Percentiles rank a stretch among this genome's conserved stretches.
Evolutionary conservation across 2,329 filamentous ascomycete species (phyloP).

Genomic region (Sporothrix variecibatus): DNA sequence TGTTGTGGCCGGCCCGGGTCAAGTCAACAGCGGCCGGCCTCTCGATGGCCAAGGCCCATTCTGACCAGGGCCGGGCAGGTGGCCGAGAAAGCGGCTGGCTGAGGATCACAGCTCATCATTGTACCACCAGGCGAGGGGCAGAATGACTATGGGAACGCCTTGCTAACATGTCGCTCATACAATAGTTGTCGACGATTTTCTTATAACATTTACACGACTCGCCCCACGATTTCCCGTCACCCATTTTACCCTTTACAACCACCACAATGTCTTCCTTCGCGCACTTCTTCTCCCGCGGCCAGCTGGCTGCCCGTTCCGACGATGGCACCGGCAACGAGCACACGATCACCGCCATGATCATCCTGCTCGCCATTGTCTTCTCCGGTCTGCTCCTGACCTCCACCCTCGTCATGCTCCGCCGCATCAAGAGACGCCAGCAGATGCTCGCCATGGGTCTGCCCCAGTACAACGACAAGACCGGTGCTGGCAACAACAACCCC

Average conservation of each 20-base stretch:
- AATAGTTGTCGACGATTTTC: background rate
- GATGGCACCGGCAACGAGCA: conserved; percentile 46
- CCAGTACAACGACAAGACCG: conserved; percentile 57
- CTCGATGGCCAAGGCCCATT: background rate
- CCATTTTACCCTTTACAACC: background rate
- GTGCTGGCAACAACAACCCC: conserved; percentile 49
- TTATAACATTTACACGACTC: background rate
- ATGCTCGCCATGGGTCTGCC: conserved; percentile 61
- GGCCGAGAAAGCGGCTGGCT: background rate
- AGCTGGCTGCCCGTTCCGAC: conserved; percentile 53
- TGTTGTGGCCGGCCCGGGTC: background rate
- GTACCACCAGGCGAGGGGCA: background rate
- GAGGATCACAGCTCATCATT: background rate
- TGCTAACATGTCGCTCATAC: background rate
- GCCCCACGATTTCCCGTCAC: background rate
- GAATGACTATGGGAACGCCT: background rate
- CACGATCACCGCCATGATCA: conserved; percentile 76
- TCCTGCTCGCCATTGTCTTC: conserved; percentile 75
- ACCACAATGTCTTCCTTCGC: conserved; percentile 43
- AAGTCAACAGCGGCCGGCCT: background rate
- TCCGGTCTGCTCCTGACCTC: conserved; percentile 68
- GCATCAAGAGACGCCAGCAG: conserved; percentile 54
- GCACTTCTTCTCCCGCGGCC: conserved; percentile 43
- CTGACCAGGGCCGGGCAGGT: background rate
- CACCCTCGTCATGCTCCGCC: conserved; percentile 71